A percentile compares a stretch with the other conserved stretches of the same genome.
Conservation (phyloP, 129 eudicot genomes). For the Silybum marianum region DNA sequence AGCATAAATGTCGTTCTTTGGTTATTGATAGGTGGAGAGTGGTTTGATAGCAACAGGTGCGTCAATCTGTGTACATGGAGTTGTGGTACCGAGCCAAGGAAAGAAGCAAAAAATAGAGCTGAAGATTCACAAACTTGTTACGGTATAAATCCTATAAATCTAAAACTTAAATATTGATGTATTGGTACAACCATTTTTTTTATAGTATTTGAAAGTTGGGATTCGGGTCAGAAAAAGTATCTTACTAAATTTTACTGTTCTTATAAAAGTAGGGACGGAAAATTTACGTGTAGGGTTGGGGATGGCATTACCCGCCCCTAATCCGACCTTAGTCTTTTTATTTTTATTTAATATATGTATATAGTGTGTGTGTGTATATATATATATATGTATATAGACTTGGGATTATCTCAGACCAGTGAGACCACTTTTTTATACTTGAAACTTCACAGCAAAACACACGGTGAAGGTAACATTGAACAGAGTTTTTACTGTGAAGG, state of each 20-base stretch:
- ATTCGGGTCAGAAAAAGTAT: neutral
- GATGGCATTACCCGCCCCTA: too few relatives aligned
- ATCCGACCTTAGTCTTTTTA: too few relatives aligned
- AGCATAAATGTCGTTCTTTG: constrained; percentile 7
- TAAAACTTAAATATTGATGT: neutral
- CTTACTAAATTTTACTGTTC: neutral
- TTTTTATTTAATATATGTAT: too few relatives aligned
- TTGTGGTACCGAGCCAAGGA: constrained; percentile 80
- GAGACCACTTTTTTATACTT: too few relatives aligned
- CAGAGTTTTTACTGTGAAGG: too few relatives aligned
- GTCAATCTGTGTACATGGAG: constrained; percentile 73
- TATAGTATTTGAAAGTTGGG: neutral
- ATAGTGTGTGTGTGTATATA: too few relatives aligned
- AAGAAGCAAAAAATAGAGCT: constrained; percentile 88
- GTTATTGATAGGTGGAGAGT: constrained; percentile 66
- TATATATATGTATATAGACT: too few relatives aligned
- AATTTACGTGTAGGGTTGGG: too few relatives aligned
- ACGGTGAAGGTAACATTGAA: too few relatives aligned
- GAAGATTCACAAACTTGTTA: constrained; percentile 68
- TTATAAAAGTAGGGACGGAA: neutral
- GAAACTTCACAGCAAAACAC: too few relatives aligned
- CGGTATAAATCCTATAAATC: constrained; percentile 36
- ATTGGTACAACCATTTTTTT: constrained; percentile 7
- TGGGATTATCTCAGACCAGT: too few relatives aligned
- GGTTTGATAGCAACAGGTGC: constrained; percentile 82